Conservation (phyloP, 208 protist species). For the Leishmania aethiopica region DNA sequence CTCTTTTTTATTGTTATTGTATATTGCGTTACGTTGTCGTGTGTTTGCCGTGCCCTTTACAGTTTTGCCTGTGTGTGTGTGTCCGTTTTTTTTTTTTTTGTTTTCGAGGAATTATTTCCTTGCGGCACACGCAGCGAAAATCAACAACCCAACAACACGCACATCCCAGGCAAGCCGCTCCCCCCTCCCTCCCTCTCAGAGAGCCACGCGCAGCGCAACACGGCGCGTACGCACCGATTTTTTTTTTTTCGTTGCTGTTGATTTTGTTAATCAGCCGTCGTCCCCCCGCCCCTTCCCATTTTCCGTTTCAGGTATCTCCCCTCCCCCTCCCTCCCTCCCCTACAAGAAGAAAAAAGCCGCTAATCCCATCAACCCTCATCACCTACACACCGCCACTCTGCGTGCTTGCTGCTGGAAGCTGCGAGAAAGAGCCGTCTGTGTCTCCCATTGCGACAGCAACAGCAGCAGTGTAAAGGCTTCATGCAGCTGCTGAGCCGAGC, state of each 20-base stretch:
- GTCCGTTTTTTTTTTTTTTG: background rate
- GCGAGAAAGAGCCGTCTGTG: background rate
- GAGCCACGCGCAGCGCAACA: background rate
- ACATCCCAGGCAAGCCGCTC: background rate
- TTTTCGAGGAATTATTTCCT: background rate
- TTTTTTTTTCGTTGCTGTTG: too few relatives aligned
- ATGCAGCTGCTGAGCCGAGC: constrained; percentile 8
- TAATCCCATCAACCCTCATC: background rate
- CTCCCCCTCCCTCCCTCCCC: background rate
- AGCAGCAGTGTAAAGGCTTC: background rate
- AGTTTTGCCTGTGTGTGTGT: background rate
- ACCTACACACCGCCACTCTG: background rate
- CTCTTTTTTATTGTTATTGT: background rate
- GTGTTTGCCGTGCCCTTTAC: background rate
- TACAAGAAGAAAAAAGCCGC: background rate
- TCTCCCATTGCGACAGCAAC: background rate
- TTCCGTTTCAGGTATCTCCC: background rate
- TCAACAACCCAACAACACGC: background rate
- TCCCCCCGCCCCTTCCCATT: background rate
- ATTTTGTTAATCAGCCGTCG: too few relatives aligned
- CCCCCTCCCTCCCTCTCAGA: background rate
- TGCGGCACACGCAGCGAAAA: background rate
- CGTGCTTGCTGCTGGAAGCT: background rate
- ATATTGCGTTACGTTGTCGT: background rate
- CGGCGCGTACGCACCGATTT: too few relatives aligned